Evolutionary conservation across 1,284 basidiomycete species (phyloP), one percentile per base, ranked within the genome.

Genomic region (Microbotryum scabiosae): DNA sequence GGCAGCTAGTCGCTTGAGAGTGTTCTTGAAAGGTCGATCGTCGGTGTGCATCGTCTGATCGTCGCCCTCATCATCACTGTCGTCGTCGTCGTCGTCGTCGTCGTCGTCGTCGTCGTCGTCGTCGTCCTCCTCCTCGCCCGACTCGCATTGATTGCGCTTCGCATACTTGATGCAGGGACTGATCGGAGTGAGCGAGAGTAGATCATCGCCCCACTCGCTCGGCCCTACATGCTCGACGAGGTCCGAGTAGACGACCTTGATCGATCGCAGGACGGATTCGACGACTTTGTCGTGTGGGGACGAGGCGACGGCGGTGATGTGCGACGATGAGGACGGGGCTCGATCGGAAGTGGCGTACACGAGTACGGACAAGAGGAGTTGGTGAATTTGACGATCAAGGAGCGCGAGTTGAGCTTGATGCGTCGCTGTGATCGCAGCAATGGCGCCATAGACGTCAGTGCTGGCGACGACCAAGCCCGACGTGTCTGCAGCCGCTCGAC

Each of bases 201-300:
- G 26, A 1, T 57, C 32, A 6, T 60, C 51, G 9, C 63, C 60
- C 65, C 59, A 66, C 10, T 45, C 54, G 23, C 62, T 57, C 12
- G 66, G 64, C 5, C 63, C 66, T 25, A 65, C 60, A 9, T 62
- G 54, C 10, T 41, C 45, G 43, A 65, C 47, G 36, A 68, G 59
- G n/a, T 69, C 69, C 49, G 56, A n/a, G 61, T 57, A 69, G 25
- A 70, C 57, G 23, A 60, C 47, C 46, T 64, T 67, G 45, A 70
- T 56, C 3, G 63, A 62, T 3, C 69, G 63, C 4, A 70, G 56
- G 43, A 61, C 52, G 26, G 55, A 43, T 25, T 65, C 64, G 57
- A 63, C n/a, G 25, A 56, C 36, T 28, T 60, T 61, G 36, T 54
- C 26, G 6, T 20, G 10, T 0, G 30, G 12, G 12, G 36, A 41